phyloP scores from a whole-genome alignment of 306 rosid species.

The Cicer bijugum region DNA sequence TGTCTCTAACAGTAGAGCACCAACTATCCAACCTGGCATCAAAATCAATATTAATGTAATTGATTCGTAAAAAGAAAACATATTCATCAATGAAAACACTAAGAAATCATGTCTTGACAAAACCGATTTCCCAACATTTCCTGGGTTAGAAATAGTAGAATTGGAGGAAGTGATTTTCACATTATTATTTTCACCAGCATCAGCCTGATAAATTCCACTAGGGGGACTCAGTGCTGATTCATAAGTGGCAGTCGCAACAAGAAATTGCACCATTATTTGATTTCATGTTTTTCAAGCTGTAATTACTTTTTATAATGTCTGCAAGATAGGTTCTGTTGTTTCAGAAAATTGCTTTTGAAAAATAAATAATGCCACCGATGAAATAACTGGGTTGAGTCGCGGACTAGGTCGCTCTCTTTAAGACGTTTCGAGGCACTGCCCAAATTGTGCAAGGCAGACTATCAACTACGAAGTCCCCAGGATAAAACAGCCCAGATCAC shows the following conservation, averaged over 20 bases:
- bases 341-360: no score
- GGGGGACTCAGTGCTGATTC: background rate
- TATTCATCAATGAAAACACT: background rate
- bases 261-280: no score
- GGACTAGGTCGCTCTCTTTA: no score
- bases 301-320: no score
- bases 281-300: no score
- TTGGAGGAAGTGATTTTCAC: background rate
- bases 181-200: background rate
- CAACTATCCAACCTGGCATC: background rate
- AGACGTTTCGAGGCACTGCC: no score
- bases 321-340: no score
- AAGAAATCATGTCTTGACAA: background rate
- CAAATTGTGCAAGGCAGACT: no score
- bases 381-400: no score
- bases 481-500: no score
- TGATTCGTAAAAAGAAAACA: background rate
- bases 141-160: background rate
- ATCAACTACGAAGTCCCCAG: no score
- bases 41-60: background rate
- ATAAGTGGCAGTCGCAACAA: background rate
- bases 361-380: no score
- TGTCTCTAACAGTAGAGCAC: slow-evolving; percentile 31
- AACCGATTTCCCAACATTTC: background rate
- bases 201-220: background rate